Conservation (phyloP, 192 early-diverging fungal species). For the Pecoramyces ruminantium region DNA sequence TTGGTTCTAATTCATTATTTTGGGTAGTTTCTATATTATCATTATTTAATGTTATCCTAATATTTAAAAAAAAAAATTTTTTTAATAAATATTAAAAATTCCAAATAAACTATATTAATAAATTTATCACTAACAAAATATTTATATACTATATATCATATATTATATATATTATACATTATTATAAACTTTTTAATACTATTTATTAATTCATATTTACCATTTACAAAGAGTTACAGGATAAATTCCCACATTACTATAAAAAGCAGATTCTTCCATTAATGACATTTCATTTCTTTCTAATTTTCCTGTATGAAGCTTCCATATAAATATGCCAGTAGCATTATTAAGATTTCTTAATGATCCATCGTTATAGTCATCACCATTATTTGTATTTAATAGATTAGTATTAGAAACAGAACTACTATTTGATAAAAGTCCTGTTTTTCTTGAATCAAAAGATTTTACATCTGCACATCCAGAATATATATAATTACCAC, state of each 20-base stretch:
- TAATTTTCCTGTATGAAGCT: constrained; percentile 20
- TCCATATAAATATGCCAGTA: constrained; percentile 27
- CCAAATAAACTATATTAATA: too few species aligned
- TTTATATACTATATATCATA: too few species aligned
- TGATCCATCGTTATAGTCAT: background rate
- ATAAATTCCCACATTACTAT: background rate
- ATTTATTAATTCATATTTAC: too few species aligned
- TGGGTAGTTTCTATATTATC: background rate
- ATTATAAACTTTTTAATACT: too few species aligned
- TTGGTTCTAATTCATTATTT: too few species aligned
- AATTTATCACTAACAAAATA: too few species aligned
- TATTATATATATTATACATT: too few species aligned
- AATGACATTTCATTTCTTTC: constrained; percentile 21
- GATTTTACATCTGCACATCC: constrained; percentile 15
- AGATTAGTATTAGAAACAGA: background rate
- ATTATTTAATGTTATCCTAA: background rate
- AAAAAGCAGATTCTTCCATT: constrained; percentile 14
- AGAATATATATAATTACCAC: constrained; percentile 30
- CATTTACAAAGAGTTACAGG: background rate
- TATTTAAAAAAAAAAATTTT: background rate
- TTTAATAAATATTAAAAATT: too few species aligned
- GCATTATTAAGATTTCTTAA: background rate
- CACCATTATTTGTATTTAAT: background rate
- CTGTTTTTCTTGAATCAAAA: constrained; percentile 1
- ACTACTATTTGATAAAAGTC: background rate